Base-by-base conservation (phyloP, 257 asterid genomes). In the Eucommia ulmoides region DNA sequence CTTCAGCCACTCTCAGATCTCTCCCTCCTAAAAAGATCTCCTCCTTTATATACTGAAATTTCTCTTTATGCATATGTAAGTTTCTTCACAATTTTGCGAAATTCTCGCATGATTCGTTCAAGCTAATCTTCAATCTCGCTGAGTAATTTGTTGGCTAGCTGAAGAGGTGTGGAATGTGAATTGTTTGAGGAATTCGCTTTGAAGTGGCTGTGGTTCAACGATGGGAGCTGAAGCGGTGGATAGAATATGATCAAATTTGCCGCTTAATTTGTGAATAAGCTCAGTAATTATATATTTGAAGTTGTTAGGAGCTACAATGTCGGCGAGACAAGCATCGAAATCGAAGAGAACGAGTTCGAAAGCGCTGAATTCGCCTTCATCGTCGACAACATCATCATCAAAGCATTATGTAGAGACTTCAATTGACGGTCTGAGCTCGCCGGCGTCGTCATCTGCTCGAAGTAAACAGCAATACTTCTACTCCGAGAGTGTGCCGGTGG, bases 361-460 rank as follows among this genome's bases (percentile, higher is more conserved):
- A 55, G 54, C 56, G 52, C 70, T 65, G 24, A 67, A 70, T 67
- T 86, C 99, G 7, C 83, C 78, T 24, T 51, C 97, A 33, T 86
- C 99, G 29, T 77, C 96, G 29, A 82, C 95, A 5, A 81, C 95
- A 19, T 77, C 95, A 33, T 86, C 99, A 0, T 83, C 94, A 24
- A 85, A 80, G 60, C 95, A 70, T 33, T 74, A 58, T 49, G 74
- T 64, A 45, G 96, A 85, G 61, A 76, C 77, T 58, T 86, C 89
- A 20, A 22, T 67, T 22, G 95, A 86, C 41, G 71, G 68, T 25
- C 50, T 74, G 64, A 83, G 87, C 67, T 83, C 99, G 10, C 97
- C 99, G 20, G 94, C 83, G 22, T 91, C 99, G 4, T 89, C 96
- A 19, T 83, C 97, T 2, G 77, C 77, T 17, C 77, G 64, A 60